Evolutionary conservation across 2,329 filamentous ascomycete species (phyloP).

Genomic region (Hirsutella thompsonii): DNA sequence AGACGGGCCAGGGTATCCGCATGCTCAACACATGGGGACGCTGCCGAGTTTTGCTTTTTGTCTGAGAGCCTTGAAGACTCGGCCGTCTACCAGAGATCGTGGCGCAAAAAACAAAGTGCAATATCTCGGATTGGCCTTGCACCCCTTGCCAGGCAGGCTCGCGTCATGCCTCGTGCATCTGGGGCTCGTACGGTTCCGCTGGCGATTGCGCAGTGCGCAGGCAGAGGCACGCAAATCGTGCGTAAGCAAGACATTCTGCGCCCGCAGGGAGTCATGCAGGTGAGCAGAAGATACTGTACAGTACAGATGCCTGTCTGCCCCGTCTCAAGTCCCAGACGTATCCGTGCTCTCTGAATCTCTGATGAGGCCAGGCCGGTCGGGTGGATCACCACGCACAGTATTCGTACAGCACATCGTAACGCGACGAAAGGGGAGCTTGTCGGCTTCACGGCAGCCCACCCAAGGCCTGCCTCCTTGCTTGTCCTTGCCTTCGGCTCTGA

Average conservation of each 20-base stretch:
- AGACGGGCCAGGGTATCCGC: neutral
- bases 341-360: too few species aligned
- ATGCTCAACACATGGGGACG: neutral
- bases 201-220: neutral
- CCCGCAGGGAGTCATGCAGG: neutral
- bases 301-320: neutral
- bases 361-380: too few species aligned
- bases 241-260: neutral
- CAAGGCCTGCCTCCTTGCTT: too few species aligned
- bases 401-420: too few species aligned
- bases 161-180: neutral
- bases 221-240: neutral
- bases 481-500: too few species aligned
- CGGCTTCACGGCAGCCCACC: too few species aligned
- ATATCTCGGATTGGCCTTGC: conserved; percentile 2
- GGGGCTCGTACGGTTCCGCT: neutral
- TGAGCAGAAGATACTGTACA: neutral
- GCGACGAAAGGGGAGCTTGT: too few species aligned
- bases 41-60: neutral
- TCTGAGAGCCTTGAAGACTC: neutral
- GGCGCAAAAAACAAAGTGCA: neutral
- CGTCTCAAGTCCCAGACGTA: too few species aligned
- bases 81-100: neutral
- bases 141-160: too few species aligned
- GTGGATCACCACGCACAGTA: too few species aligned